These are phyloP conservation scores for Gentiana macrophylla DNA, from an alignment of 257 asterid species.

Conservation along the genomic window DNA sequence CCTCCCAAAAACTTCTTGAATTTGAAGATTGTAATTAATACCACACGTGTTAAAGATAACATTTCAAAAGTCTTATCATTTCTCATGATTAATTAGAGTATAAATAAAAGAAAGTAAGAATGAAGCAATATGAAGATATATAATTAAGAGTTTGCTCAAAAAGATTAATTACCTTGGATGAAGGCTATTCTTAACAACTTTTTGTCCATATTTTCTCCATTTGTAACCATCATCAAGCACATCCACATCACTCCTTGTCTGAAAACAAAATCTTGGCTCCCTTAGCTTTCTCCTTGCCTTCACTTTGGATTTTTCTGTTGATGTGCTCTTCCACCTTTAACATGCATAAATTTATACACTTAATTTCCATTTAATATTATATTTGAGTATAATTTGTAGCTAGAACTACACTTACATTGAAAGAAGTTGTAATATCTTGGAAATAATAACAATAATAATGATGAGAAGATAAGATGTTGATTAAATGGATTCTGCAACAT, in stretches of 20 bases:
- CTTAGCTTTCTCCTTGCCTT: conserved; percentile 76
- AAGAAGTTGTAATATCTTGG: not conserved
- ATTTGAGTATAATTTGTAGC: not conserved
- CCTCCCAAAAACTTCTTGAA: too few relatives aligned
- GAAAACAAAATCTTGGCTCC: conserved; percentile 95
- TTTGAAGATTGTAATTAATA: too few relatives aligned
- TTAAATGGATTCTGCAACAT: not conserved
- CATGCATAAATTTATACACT: not conserved
- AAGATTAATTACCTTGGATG: conserved; percentile 53
- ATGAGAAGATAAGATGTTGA: not conserved
- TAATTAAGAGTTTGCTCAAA: not conserved
- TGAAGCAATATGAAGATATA: not conserved
- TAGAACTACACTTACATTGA: not conserved
- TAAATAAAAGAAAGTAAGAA: not conserved
- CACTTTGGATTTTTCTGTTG: conserved; percentile 56
- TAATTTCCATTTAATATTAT: too few relatives aligned
- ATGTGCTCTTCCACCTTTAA: conserved; percentile 65
- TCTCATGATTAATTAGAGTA: too few relatives aligned
- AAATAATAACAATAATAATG: conserved; percentile 2
- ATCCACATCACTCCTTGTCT: conserved; percentile 93
- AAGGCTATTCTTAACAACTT: conserved; percentile 92
- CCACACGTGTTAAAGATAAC: too few relatives aligned
- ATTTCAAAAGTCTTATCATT: too few relatives aligned
- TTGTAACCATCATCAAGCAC: conserved; percentile 98
- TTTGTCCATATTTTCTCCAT: conserved; percentile 97